A percentile compares a stretch with the other conserved stretches of the same genome.
phyloP scores from a whole-genome alignment of 257 asterid species.

The Paulownia fortunei region DNA sequence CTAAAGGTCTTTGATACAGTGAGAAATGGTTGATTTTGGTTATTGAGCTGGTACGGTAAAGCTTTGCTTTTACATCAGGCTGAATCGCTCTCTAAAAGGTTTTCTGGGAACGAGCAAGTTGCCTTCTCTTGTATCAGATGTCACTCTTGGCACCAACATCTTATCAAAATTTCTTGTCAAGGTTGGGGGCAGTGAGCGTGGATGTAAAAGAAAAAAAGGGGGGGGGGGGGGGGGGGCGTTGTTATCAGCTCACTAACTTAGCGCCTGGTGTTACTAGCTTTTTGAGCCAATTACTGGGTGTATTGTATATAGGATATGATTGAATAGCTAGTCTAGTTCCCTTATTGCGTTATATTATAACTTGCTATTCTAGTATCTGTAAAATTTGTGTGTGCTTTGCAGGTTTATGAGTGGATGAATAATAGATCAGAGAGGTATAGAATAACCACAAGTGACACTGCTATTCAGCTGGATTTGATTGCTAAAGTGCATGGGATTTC shows the following conservation, averaged over 20 bases:
- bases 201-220: no score
- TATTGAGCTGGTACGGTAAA: no score
- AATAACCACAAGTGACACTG: constrained; percentile 78
- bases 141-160: not conserved
- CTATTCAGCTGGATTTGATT: constrained; percentile 88
- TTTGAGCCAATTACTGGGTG: not conserved
- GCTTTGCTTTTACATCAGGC: not conserved
- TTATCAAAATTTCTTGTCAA: not conserved
- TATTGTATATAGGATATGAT: not conserved
- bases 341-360: constrained; percentile 4
- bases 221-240: no score
- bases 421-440: constrained; percentile 71
- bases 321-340: not conserved
- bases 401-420: constrained; percentile 94
- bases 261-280: not conserved
- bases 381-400: constrained; percentile 29
- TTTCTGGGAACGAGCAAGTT: not conserved
- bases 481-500: constrained; percentile 81
- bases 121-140: not conserved
- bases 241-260: not conserved
- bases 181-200: not conserved
- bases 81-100: not conserved
- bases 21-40: not conserved
- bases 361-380: constrained; percentile 13
- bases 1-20: no score